Conservation (phyloP, 2,329 filamentous ascomycete species). For the Aspergillus tubingensis region DNA sequence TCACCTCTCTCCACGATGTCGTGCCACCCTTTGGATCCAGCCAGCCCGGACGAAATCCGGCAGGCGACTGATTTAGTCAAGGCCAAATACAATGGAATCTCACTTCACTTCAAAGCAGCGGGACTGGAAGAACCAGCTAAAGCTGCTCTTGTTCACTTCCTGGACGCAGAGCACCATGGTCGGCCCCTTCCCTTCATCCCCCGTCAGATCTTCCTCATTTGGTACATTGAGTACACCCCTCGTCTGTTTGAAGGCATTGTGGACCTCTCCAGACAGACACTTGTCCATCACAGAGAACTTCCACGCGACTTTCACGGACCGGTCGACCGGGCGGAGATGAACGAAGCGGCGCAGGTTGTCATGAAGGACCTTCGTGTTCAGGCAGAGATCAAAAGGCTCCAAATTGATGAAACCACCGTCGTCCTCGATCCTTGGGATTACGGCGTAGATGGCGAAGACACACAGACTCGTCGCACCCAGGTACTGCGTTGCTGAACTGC, state of each 20-base stretch:
- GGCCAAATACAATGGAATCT: neutral
- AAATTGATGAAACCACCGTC: neutral
- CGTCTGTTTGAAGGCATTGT: neutral
- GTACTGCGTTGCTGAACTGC: too few species aligned
- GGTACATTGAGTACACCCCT: neutral
- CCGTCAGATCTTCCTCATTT: neutral
- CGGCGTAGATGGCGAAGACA: neutral
- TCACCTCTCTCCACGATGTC: neutral
- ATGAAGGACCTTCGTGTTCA: neutral
- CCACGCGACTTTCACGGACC: neutral
- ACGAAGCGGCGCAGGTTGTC: neutral
- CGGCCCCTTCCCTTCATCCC: neutral
- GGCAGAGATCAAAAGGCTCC: neutral
- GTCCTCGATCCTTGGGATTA: constrained; percentile 10
- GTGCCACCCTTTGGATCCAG: neutral
- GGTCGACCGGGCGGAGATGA: neutral
- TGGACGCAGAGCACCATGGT: neutral
- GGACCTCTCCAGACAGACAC: neutral
- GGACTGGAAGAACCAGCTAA: neutral
- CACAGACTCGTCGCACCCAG: neutral
- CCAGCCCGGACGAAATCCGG: neutral
- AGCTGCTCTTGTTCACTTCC: neutral
- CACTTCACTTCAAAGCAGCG: neutral
- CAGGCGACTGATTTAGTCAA: neutral
- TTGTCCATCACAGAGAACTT: neutral